Percentiles rank a stretch among this genome's conserved stretches.
phyloP scores from a whole-genome alignment of 352 stramenopile species.

The Thalassiosira livingstoniorum region DNA sequence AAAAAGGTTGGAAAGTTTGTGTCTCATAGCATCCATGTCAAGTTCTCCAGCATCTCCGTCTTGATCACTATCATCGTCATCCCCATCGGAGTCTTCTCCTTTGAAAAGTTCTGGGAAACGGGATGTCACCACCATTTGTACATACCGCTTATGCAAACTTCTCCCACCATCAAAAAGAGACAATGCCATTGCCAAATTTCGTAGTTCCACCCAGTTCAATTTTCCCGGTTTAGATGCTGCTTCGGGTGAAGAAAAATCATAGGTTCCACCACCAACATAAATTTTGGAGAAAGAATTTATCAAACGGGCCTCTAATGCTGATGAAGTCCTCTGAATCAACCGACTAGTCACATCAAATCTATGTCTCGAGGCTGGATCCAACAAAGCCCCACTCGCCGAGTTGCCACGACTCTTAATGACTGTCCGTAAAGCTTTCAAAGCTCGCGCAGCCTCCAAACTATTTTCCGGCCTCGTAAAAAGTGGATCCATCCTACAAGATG shows the following conservation, averaged over 20 bases:
- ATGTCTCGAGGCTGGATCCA: slow-evolving; percentile 53
- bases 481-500: slow-evolving; percentile 75
- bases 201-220: slow-evolving; percentile 75
- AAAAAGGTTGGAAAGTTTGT: slow-evolving; percentile 76
- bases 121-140: slow-evolving; percentile 75
- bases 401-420: slow-evolving; percentile 76
- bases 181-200: slow-evolving; percentile 70
- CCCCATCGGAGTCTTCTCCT: slow-evolving; percentile 19
- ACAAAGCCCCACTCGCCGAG: slow-evolving; percentile 51
- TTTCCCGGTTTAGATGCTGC: slow-evolving; percentile 51
- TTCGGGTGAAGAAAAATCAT: slow-evolving; percentile 70
- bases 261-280: slow-evolving; percentile 69
- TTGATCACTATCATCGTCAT: slow-evolving; percentile 48
- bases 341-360: slow-evolving; percentile 77
- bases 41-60: slow-evolving; percentile 55
- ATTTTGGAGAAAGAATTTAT: slow-evolving; percentile 75
- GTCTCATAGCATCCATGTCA: slow-evolving; percentile 74
- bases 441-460: slow-evolving; percentile 70
- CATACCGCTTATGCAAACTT: slow-evolving; percentile 74
- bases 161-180: slow-evolving; percentile 76
- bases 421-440: slow-evolving; percentile 71
- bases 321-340: slow-evolving; percentile 73
- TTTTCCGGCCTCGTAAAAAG: slow-evolving; percentile 75
- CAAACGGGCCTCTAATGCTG: slow-evolving; percentile 73
- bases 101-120: slow-evolving; percentile 78